Base-by-base conservation (phyloP, 2,329 filamentous ascomycete genomes). In the Fusarium camptoceras region DNA sequence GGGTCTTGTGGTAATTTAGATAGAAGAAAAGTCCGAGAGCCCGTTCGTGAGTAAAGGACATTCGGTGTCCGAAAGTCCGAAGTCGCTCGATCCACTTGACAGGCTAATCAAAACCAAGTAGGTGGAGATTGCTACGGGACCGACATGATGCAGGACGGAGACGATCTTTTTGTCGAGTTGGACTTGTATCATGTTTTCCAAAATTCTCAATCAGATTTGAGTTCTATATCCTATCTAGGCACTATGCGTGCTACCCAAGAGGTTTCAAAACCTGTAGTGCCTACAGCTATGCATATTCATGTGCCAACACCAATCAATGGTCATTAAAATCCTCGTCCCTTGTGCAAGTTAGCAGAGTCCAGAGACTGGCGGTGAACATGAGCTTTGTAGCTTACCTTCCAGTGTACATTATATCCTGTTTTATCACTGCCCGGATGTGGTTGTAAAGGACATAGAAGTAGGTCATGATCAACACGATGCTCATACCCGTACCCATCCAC, bases 51-150 rank as follows among this genome's bases (percentile, higher is more conserved):
- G 34, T 37, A 4, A 18, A 42, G 70, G 68, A 59, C 5, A 10
- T 41, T 73, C 72, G 72, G 72, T 27, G 34, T 43, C 51, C 71
- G 27, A 64, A 37, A 54, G 43, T 72, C 72, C 72, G 72, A 74
- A 72, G 62, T 37, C 28, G 57, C 50, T 72, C 64, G 58, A 39
- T 74, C 64, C 70, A 70, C 67, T 39, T 10, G 22, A 50, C 30
- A 41, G 18, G 39, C 48, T 27, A 27, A 25, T 27, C 28, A 10
- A 16, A 10, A 16, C 18, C 41, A 27, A 24, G 18, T 18, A 42
- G 34, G 28, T 46, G 18, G 24, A 41, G 7, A 61, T 67, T 43
- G 41, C 27, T 16, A 14, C 56, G 58, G 54, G 62, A 20, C 24
- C 30, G 28, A 22, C 27, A 25, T 41, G n/a, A 31, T 59, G 27